Base-by-base conservation (phyloP, 352 stramenopile genomes). In the Pythium brassicae region DNA sequence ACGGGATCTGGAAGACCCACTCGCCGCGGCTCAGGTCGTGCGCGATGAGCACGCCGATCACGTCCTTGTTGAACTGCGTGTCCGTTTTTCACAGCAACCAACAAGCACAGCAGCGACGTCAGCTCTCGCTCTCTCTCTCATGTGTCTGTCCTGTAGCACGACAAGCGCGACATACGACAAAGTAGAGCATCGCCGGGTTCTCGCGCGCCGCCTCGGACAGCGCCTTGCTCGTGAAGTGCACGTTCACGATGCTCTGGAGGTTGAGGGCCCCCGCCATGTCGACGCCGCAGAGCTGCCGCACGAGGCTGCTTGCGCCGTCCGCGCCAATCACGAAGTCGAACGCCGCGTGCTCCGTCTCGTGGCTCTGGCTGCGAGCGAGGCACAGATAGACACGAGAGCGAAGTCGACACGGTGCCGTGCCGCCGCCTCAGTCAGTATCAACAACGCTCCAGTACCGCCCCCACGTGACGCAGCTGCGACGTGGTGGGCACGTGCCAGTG, bases 111-210 rank as follows among this genome's bases (percentile, higher is more conserved):
- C 11, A 20, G n/a, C 6, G 32, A 37, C 32, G 5, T 37, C 32
- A 37, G 32, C 32, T 37, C 2, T 37, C 5, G 2, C 6, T 37
- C 32, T 11, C 9, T 37, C 32, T 2, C 39, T 43, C 27, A 20
- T 0, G n/a, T 42, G 25, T 32, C 10, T 46, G 10, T 11, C 29
- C 22, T 19, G 25, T 6, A 46, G 22, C 20, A 48, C 0, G 20
- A 37, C 9, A 35, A 44, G 9, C 11, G 15, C 22, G 8, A 55
- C 63, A 51, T 81, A 92, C 70, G 64, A 98, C 70, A 63, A 98
- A 98, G 70, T 98, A 97, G 34, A 98, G 72, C 95, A 98, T 98
- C 34, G 76, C 92, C 15, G 78, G 79, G 53, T 90, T 82, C 47
- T 90, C 72, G 7, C 71, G 54, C 5, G 74, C 78, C 7, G 74